A percentile compares a stretch with the other conserved stretches of the same genome.
Conservation (phyloP, 371 early-diverging fungal species). For the Choanephora cucurbitarum region DNA sequence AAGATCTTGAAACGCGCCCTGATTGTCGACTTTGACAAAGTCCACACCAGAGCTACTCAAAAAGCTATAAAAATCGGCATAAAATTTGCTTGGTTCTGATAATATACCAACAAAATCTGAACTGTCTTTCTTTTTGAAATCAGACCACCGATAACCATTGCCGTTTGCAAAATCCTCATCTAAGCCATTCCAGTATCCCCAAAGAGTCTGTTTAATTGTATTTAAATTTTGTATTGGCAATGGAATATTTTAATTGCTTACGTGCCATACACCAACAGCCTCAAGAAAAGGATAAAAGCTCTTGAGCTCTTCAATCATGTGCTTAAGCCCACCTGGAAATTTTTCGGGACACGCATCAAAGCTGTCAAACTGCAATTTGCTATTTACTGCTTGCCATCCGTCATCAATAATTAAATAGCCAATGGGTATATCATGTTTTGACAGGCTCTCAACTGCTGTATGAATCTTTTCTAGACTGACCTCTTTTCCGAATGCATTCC, state of each 20-base stretch:
- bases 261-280: constrained; percentile 51
- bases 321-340: constrained; percentile 27
- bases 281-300: constrained; percentile 21
- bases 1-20: constrained; percentile 35
- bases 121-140: neutral
- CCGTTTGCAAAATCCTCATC: constrained; percentile 6
- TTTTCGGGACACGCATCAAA: constrained; percentile 27
- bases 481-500: constrained; percentile 43
- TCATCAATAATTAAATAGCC: constrained; percentile 48
- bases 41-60: constrained; percentile 30
- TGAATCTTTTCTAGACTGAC: constrained; percentile 18
- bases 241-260: neutral
- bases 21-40: constrained; percentile 51
- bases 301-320: constrained; percentile 17
- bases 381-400: constrained; percentile 41
- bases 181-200: constrained; percentile 51
- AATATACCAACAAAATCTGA: constrained; percentile 4
- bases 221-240: neutral
- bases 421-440: constrained; percentile 25
- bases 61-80: constrained; percentile 35
- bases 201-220: constrained; percentile 22
- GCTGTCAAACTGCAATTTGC: constrained; percentile 7
- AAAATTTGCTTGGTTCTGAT: constrained; percentile 28
- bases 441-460: constrained; percentile 21
- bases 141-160: neutral